These are phyloP conservation scores for Scheffersomyces coipomensis DNA, from an alignment of 805 yeast species.

Conservation along the genomic window DNA sequence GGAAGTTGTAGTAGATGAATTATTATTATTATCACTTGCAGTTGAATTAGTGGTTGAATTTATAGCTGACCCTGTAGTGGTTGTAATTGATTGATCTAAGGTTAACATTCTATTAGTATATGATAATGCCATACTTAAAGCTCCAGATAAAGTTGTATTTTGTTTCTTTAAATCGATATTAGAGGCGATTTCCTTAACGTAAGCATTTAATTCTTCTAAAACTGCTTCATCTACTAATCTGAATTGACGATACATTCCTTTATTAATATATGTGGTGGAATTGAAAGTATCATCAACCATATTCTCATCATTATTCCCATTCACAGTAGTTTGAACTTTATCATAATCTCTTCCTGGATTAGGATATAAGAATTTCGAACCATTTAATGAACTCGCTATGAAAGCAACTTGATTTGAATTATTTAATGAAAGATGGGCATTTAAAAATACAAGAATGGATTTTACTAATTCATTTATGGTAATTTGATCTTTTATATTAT, in stretches of 20 bases:
- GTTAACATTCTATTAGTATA: constrained; percentile 69
- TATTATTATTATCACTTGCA: constrained; percentile 6
- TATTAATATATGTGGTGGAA: constrained; percentile 33
- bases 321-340: constrained; percentile 10
- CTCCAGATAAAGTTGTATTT: constrained; percentile 63
- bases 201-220: constrained; percentile 51
- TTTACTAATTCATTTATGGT: constrained; percentile 59
- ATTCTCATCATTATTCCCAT: constrained; percentile 10
- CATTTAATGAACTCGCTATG: constrained; percentile 69
- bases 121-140: constrained; percentile 77
- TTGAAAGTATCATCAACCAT: constrained; percentile 6
- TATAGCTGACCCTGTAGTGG: constrained; percentile 44
- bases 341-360: constrained; percentile 21
- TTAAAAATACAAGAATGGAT: constrained; percentile 70
- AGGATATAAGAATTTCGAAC: constrained; percentile 75
- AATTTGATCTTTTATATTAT: constrained; percentile 41
- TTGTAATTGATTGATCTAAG: constrained; percentile 44
- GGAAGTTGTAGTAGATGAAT: constrained; percentile 9
- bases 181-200: constrained; percentile 13
- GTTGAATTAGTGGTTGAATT: constrained; percentile 32
- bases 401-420: constrained; percentile 83
- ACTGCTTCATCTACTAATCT: constrained; percentile 74
- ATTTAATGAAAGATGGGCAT: constrained; percentile 84
- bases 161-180: constrained; percentile 31
- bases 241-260: constrained; percentile 83